A percentile compares a stretch with the other conserved stretches of the same genome.
Conservation (phyloP, 768 basidiomycete genomes). For the Leccinellum luteum region DNA sequence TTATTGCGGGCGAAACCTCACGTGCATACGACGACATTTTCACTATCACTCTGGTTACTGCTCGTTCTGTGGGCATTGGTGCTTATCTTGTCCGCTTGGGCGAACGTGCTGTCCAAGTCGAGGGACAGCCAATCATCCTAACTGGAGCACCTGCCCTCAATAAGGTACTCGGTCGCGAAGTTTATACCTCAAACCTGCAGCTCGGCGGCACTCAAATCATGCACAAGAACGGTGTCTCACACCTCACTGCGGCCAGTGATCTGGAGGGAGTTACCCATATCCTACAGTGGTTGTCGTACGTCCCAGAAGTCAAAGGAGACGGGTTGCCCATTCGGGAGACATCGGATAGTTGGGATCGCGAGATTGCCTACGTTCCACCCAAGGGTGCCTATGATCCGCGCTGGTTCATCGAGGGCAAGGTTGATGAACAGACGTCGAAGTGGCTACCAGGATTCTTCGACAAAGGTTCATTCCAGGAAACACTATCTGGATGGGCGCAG, state of each 20-base stretch:
- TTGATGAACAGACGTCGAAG: slow-evolving; percentile 72
- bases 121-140: slow-evolving; percentile 98
- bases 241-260: slow-evolving; percentile 92
- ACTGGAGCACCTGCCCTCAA: slow-evolving; percentile 96
- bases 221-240: slow-evolving; percentile 99
- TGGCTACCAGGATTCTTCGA: slow-evolving; percentile 96
- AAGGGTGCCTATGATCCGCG: slow-evolving; percentile 96
- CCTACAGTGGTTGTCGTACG: slow-evolving; percentile 90
- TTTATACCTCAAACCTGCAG: slow-evolving; percentile 97
- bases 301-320: slow-evolving; percentile 80
- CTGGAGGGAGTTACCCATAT: slow-evolving; percentile 94
- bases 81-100: slow-evolving; percentile 98
- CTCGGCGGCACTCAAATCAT: slow-evolving; percentile 99
- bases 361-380: slow-evolving; percentile 85
- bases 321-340: slow-evolving; percentile 75
- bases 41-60: slow-evolving; percentile 98
- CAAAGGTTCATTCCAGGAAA: slow-evolving; percentile 97
- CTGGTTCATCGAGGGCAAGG: slow-evolving; percentile 96
- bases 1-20: slow-evolving; percentile 98
- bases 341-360: slow-evolving; percentile 86
- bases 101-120: slow-evolving; percentile 96
- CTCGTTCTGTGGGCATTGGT: slow-evolving; percentile 98
- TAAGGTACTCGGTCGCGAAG: slow-evolving; percentile 98
- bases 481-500: slow-evolving; percentile 98
- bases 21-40: slow-evolving; percentile 99